phyloP scores from a whole-genome alignment of 1,139 yeast species.

The Suhomyces coccinellae region DNA sequence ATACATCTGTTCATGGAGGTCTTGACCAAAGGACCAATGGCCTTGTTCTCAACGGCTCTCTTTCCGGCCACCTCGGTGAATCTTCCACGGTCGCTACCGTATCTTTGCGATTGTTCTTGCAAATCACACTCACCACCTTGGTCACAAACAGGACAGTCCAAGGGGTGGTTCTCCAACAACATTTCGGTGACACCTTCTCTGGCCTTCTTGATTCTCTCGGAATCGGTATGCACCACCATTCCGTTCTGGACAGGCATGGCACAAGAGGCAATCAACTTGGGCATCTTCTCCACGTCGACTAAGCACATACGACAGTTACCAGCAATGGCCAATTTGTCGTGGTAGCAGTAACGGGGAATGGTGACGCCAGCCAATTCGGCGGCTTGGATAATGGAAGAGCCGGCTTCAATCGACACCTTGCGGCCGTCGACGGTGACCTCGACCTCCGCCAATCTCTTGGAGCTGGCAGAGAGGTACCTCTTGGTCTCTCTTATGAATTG shows the following conservation, averaged over 20 bases:
- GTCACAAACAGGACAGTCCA: slow-evolving; percentile 92
- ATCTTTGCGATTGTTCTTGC: slow-evolving; percentile 83
- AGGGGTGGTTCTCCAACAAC: slow-evolving; percentile 85
- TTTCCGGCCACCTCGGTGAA: slow-evolving; percentile 80
- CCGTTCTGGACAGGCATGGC: slow-evolving; percentile 90
- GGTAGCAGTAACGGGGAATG: slow-evolving; percentile 89
- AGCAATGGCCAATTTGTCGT: slow-evolving; percentile 88
- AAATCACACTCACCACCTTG: slow-evolving; percentile 95
- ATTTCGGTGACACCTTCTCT: slow-evolving; percentile 92
- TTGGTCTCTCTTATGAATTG: slow-evolving; percentile 28
- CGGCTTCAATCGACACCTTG: slow-evolving; percentile 78
- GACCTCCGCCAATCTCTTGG: slow-evolving; percentile 53
- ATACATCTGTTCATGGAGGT: slow-evolving; percentile 93
- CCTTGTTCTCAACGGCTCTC: slow-evolving; percentile 88
- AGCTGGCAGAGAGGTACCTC: slow-evolving; percentile 32
- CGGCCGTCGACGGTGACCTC: slow-evolving; percentile 78
- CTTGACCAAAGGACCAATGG: slow-evolving; percentile 86
- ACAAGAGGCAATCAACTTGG: slow-evolving; percentile 88
- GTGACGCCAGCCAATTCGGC: slow-evolving; percentile 89
- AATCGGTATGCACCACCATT: slow-evolving; percentile 81
- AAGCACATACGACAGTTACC: slow-evolving; percentile 95
- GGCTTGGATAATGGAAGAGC: slow-evolving; percentile 87
- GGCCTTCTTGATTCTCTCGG: slow-evolving; percentile 79
- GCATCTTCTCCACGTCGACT: slow-evolving; percentile 88
- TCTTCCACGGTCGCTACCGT: slow-evolving; percentile 86